Percentiles rank a stretch among this genome's conserved stretches.
Conservation (phyloP, 352 stramenopile genomes). For the Blastocystis sp. region DNA sequence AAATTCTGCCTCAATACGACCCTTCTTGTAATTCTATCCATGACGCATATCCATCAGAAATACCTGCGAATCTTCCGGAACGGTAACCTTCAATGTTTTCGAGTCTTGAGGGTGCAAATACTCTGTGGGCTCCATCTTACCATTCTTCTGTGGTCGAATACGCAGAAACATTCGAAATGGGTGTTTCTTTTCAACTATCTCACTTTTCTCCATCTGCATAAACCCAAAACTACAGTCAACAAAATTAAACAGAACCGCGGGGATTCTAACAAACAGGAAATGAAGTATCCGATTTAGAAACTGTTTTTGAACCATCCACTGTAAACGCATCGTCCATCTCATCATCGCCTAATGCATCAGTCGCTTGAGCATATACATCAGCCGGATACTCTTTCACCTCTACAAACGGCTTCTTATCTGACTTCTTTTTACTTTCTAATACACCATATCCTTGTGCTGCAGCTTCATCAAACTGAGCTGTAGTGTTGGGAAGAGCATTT, state of each 20-base stretch:
- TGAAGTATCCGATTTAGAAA: no score
- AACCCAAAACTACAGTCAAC: neutral
- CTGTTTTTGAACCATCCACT: no score
- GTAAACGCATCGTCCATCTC: neutral
- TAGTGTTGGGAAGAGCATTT: slow-evolving; percentile 46
- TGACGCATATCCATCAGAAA: neutral
- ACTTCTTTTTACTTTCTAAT: slow-evolving; percentile 32
- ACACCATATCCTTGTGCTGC: slow-evolving; percentile 32
- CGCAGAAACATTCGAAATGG: slow-evolving; percentile 20
- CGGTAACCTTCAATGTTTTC: neutral
- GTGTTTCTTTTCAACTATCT: neutral
- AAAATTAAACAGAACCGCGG: neutral
- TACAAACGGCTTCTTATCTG: slow-evolving; percentile 20
- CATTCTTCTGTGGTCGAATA: slow-evolving; percentile 38
- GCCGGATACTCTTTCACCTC: slow-evolving; percentile 3
- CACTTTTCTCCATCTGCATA: slow-evolving; percentile 22
- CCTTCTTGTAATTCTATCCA: slow-evolving; percentile 39
- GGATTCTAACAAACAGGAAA: no score
- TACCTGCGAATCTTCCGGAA: slow-evolving; percentile 41
- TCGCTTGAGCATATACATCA: slow-evolving; percentile 32
- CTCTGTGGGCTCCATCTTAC: slow-evolving; percentile 1
- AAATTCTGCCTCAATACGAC: slow-evolving; percentile 46
- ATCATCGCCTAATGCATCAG: slow-evolving; percentile 27
- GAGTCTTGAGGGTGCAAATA: neutral
- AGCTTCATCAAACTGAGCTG: slow-evolving; percentile 38